phyloP scores from a whole-genome alignment of 352 stramenopile species.

The Achlya hypogyna region DNA sequence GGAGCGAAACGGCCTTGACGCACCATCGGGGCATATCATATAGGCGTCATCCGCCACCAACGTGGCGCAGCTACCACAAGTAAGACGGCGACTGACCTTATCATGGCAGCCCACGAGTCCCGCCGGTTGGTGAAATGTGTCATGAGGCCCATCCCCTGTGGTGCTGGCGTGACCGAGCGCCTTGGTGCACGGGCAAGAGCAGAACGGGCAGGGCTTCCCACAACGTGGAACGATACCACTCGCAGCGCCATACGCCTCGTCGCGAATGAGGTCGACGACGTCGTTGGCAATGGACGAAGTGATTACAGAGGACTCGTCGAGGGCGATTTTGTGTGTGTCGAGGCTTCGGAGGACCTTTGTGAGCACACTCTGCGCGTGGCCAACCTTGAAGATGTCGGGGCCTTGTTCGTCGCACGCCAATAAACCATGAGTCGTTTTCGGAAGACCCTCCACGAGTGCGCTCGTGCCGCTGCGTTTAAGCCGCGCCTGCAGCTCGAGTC shows the following conservation, averaged over 20 bases:
- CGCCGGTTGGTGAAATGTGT: background rate
- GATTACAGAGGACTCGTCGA: background rate
- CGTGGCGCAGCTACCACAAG: background rate
- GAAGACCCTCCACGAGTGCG: background rate
- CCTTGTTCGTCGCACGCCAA: background rate
- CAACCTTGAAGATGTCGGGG: background rate
- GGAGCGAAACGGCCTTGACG: background rate
- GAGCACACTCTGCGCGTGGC: background rate
- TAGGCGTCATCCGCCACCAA: background rate
- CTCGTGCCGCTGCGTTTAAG: constrained; percentile 1
- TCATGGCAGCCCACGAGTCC: background rate
- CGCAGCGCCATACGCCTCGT: background rate
- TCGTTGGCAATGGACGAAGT: background rate
- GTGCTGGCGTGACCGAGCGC: background rate
- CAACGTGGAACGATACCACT: background rate
- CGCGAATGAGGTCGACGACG: background rate
- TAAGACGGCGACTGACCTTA: background rate
- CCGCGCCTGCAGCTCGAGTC: background rate
- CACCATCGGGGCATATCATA: background rate
- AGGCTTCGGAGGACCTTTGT: too few species aligned
- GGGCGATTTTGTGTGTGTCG: background rate
- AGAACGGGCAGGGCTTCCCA: background rate
- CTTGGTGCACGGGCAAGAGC: background rate
- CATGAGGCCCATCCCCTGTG: background rate
- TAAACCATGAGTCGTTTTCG: background rate